Evolutionary conservation across 1,284 basidiomycete species (phyloP).

Genomic region (Sutorius eximius): DNA sequence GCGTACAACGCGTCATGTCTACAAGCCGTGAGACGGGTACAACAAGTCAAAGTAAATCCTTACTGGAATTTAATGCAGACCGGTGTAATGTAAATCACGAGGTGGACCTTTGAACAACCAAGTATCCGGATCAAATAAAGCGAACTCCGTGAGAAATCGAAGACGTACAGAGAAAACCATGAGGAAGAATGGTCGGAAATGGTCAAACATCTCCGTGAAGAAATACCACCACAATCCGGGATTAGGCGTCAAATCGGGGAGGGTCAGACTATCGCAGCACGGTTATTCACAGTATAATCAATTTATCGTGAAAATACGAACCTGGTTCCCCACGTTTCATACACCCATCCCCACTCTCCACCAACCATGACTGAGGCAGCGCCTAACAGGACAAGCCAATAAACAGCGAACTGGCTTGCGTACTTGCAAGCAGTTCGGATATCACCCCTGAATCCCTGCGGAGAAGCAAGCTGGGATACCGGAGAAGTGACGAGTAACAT

Average conservation of each 20-base stretch:
- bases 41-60: conserved; percentile 17
- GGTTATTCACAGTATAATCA: conserved; percentile 1
- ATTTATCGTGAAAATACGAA: conserved; percentile 41
- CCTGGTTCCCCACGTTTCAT: conserved; percentile 83
- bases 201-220: conserved; percentile 99
- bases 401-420: conserved; percentile 48
- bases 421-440: conserved; percentile 42
- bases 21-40: background rate
- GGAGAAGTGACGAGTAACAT: conserved; percentile 65
- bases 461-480: conserved; percentile 62
- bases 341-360: conserved; percentile 66
- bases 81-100: conserved; percentile 82
- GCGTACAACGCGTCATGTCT: conserved; percentile 88
- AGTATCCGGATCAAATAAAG: background rate
- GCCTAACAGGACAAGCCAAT: conserved; percentile 44
- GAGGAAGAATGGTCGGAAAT: conserved; percentile 94
- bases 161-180: conserved; percentile 87
- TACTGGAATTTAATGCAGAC: conserved; percentile 87
- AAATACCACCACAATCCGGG: conserved; percentile 99
- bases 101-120: conserved; percentile 64
- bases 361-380: conserved; percentile 43
- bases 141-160: background rate
- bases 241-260: conserved; percentile 90
- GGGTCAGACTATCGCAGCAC: conserved; percentile 49
- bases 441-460: conserved; percentile 44